Percentiles rank a stretch among this genome's conserved stretches.
Evolutionary conservation across 1,284 basidiomycete species (phyloP).

Genomic region (Cutaneotrichosporon sp.): DNA sequence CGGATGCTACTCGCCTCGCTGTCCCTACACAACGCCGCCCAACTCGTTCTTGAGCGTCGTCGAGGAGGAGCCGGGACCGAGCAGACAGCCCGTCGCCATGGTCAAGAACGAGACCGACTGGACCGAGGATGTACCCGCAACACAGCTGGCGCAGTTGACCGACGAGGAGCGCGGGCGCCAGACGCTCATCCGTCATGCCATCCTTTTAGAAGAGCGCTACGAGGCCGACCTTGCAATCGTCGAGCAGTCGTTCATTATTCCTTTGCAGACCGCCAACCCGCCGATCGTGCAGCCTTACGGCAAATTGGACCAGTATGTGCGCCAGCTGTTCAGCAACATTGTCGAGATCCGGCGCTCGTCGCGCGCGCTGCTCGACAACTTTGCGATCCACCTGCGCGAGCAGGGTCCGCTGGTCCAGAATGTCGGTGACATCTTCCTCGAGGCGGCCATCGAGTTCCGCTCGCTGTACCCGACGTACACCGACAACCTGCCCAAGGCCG

Average conservation of each 20-base stretch:
- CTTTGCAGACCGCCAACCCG: conserved; percentile 68
- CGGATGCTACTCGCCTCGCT: conserved; percentile 65
- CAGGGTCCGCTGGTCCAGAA: conserved; percentile 77
- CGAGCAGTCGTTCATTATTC: conserved; percentile 76
- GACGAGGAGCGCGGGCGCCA: conserved; percentile 81
- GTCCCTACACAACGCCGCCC: conserved; percentile 62
- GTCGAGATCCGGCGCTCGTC: conserved; percentile 80
- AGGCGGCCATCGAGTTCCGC: conserved; percentile 84
- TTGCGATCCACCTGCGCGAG: conserved; percentile 86
- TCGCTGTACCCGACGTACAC: conserved; percentile 83
- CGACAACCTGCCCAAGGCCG: conserved; percentile 79
- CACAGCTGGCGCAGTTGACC: conserved; percentile 68
- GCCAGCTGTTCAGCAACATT: conserved; percentile 85
- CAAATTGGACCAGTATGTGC: conserved; percentile 76
- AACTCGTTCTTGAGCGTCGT: conserved; percentile 34
- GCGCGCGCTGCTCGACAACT: conserved; percentile 73
- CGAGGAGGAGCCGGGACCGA: conserved; percentile 14
- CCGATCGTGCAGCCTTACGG: conserved; percentile 65
- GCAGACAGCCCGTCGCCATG: background rate
- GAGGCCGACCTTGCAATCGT: conserved; percentile 83
- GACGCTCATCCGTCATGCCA: conserved; percentile 86
- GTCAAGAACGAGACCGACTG: conserved; percentile 57
- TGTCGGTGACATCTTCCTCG: conserved; percentile 88
- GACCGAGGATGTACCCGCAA: conserved; percentile 68
- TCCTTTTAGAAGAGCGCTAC: conserved; percentile 88